Conservation (phyloP, 1,139 yeast species). For the Hemisphaericaspora xylanilytica region DNA sequence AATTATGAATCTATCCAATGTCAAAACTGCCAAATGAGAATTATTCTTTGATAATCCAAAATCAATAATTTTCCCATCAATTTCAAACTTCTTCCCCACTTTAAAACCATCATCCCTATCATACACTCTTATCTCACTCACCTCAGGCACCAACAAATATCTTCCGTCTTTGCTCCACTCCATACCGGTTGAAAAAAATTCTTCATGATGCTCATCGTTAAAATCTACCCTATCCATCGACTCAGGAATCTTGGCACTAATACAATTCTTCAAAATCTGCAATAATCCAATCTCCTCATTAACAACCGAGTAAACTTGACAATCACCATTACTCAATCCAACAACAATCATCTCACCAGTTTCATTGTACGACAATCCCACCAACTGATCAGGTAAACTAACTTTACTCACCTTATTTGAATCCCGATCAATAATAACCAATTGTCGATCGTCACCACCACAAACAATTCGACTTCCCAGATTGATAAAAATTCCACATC, state of each 20-base stretch:
- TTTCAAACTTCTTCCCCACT: slow-evolving; percentile 9
- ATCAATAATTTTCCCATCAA: slow-evolving; percentile 14
- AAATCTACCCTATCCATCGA: slow-evolving; percentile 39
- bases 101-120: slow-evolving; percentile 34
- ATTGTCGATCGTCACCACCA: slow-evolving; percentile 75
- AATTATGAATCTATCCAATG: slow-evolving; percentile 12
- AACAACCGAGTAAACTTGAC: slow-evolving; percentile 61
- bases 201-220: slow-evolving; percentile 39
- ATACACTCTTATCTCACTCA: slow-evolving; percentile 32
- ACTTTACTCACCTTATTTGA: slow-evolving; percentile 24
- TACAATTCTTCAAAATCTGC: slow-evolving; percentile 41
- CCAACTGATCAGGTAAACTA: slow-evolving; percentile 52
- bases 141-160: slow-evolving; percentile 45
- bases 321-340: slow-evolving; percentile 62
- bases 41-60: slow-evolving; percentile 9
- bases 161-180: slow-evolving; percentile 52
- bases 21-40: slow-evolving; percentile 15
- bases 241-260: slow-evolving; percentile 34
- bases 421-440: slow-evolving; percentile 53
- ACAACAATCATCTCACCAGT: slow-evolving; percentile 41
- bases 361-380: slow-evolving; percentile 60
- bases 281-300: slow-evolving; percentile 38
- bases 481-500: slow-evolving; percentile 65
- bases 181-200: slow-evolving; percentile 32
- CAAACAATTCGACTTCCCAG: slow-evolving; percentile 67